These are phyloP conservation scores for Coniochaeta prunicola DNA, from an alignment of 2,329 filamentous ascomycete genomes.

Conservation along the genomic window DNA sequence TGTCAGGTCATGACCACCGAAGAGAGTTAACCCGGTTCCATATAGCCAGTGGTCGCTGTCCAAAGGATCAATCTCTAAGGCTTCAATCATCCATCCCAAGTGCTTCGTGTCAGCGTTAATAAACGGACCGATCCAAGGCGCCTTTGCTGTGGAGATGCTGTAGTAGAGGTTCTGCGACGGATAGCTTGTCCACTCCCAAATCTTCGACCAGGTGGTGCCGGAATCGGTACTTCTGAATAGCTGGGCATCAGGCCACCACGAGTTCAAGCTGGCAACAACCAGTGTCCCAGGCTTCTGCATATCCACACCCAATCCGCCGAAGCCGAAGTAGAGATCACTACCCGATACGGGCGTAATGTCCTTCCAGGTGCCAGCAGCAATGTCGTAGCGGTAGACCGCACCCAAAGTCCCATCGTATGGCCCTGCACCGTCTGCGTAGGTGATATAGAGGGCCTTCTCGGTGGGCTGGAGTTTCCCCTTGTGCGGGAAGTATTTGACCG, in stretches of 20 bases:
- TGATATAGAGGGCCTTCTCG: conserved; percentile 48
- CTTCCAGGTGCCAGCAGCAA: conserved; percentile 39
- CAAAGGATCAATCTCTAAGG: conserved; percentile 48
- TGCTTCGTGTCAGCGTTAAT: conserved; percentile 42
- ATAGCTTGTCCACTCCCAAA: conserved; percentile 45
- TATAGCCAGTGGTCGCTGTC: conserved; percentile 56
- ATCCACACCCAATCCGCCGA: conserved; percentile 48
- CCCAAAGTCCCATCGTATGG: conserved; percentile 50
- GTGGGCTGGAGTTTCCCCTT: conserved; percentile 41
- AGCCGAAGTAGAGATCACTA: conserved; percentile 41
- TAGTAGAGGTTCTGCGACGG: conserved; percentile 39
- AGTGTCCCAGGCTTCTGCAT: conserved; percentile 46
- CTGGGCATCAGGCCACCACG: conserved; percentile 52
- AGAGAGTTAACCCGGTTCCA: conserved; percentile 40
- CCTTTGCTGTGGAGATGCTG: conserved; percentile 34
- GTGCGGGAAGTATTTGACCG: conserved; percentile 43
- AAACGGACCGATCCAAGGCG: conserved; percentile 52
- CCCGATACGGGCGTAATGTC: conserved; percentile 48
- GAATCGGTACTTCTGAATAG: conserved; percentile 49
- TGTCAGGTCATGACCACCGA: conserved; percentile 41
- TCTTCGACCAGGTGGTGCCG: conserved; percentile 42
- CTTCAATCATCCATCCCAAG: conserved; percentile 56
- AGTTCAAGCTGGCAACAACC: conserved; percentile 49
- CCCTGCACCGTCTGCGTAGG: conserved; percentile 45
- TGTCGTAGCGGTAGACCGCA: conserved; percentile 47